Percentiles rank a stretch among this genome's conserved stretches.
phyloP scores from a whole-genome alignment of 23 red algal genomes.

The Agarophyton chilense region DNA sequence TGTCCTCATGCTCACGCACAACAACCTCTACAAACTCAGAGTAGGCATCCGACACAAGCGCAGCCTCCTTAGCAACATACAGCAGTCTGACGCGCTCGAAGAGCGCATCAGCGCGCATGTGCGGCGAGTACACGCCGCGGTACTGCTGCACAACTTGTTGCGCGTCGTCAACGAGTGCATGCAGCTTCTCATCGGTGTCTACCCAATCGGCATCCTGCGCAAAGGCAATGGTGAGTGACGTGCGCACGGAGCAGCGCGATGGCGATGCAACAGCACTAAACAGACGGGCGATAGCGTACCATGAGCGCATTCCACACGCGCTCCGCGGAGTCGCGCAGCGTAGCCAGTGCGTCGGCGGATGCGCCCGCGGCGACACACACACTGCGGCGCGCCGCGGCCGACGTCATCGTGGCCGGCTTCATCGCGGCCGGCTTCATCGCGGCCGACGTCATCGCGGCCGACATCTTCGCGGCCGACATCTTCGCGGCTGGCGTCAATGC shows the following conservation, averaged over 20 bases:
- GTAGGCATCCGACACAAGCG: slow-evolving; percentile 14
- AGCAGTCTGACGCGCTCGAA: slow-evolving; percentile 22
- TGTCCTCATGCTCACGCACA: slow-evolving; percentile 45
- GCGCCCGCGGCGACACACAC: not conserved
- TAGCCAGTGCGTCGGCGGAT: not conserved
- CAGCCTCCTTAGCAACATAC: slow-evolving; percentile 38
- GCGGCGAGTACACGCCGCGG: not conserved
- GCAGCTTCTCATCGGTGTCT: slow-evolving; percentile 7
- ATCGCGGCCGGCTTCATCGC: no score
- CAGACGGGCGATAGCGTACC: not conserved
- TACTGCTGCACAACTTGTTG: not conserved
- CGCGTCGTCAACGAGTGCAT: slow-evolving; percentile 21
- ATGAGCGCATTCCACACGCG: not conserved
- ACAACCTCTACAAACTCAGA: slow-evolving; percentile 27
- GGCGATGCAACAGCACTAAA: not conserved
- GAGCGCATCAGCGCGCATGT: not conserved
- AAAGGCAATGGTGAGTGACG: not conserved
- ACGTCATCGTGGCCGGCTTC: no score
- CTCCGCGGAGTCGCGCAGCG: not conserved
- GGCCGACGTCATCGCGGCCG: no score
- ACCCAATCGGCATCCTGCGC: slow-evolving; percentile 51
- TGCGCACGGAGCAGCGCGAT: no score
- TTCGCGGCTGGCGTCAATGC: no score
- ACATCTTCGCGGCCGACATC: no score
- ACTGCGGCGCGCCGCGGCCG: not conserved